Evolutionary conservation across 805 yeast genomes (phyloP).

Genomic region (Clavispora carvajalis): DNA sequence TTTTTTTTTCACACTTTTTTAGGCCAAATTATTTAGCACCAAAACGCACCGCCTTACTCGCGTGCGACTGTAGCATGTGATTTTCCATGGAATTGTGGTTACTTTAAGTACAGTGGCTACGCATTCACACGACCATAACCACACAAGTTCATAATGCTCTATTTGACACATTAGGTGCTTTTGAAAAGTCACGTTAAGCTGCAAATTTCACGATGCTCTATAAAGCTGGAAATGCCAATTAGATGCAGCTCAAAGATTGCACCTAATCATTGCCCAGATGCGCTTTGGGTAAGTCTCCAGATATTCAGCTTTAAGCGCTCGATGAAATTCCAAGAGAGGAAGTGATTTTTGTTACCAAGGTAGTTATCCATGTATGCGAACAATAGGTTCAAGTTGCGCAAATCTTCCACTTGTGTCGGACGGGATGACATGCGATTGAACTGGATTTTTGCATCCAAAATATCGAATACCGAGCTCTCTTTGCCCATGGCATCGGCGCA

Average conservation of each 20-base stretch:
- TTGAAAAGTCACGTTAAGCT: too few species aligned
- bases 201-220: too few species aligned
- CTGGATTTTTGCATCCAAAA: slow-evolving; percentile 53
- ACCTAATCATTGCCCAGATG: not conserved
- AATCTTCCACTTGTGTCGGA: slow-evolving; percentile 46
- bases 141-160: not conserved
- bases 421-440: slow-evolving; percentile 36
- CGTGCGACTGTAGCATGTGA: too few species aligned
- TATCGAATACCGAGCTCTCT: slow-evolving; percentile 39
- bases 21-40: not conserved
- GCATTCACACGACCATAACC: not conserved
- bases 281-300: slow-evolving; percentile 19
- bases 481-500: slow-evolving; percentile 18
- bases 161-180: too few species aligned
- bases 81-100: too few species aligned
- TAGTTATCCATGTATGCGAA: slow-evolving; percentile 54
- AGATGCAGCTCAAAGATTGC: not conserved
- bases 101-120: not conserved
- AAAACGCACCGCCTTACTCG: not conserved
- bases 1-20: not conserved
- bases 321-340: slow-evolving; percentile 45
- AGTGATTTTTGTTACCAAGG: slow-evolving; percentile 34
- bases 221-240: too few species aligned
- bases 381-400: slow-evolving; percentile 58
- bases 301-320: slow-evolving; percentile 46